A percentile compares a stretch with the other conserved stretches of the same genome.
These are phyloP conservation scores for Candida koratica DNA, from an alignment of 805 yeast species.

Conservation along the genomic window DNA sequence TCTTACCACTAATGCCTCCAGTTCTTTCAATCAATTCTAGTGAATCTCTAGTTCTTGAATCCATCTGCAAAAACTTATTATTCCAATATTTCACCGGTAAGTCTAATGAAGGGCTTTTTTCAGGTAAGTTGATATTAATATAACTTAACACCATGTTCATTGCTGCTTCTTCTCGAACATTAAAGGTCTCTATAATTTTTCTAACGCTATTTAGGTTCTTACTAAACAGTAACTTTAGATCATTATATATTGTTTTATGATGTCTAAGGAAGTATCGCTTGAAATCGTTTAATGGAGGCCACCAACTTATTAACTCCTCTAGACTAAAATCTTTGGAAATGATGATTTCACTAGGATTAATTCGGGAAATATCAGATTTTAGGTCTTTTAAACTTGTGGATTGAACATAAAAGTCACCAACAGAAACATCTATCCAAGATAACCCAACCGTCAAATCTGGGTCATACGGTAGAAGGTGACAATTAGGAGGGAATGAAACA, in stretches of 20 bases:
- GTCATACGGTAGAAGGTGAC: slow-evolving; percentile 34
- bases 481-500: slow-evolving; percentile 54
- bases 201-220: slow-evolving; percentile 34
- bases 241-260: slow-evolving; percentile 33
- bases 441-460: slow-evolving; percentile 56
- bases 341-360: slow-evolving; percentile 77
- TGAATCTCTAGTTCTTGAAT: slow-evolving; percentile 72
- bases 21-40: slow-evolving; percentile 63
- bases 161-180: slow-evolving; percentile 54
- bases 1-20: slow-evolving; percentile 34
- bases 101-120: slow-evolving; percentile 55
- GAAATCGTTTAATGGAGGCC: slow-evolving; percentile 54
- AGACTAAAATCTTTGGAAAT: slow-evolving; percentile 45
- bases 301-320: slow-evolving; percentile 44
- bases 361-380: slow-evolving; percentile 68
- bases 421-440: slow-evolving; percentile 85
- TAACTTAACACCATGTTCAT: slow-evolving; percentile 59
- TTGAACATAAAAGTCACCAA: slow-evolving; percentile 75
- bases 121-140: slow-evolving; percentile 70
- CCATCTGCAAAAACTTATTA: slow-evolving; percentile 64
- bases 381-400: slow-evolving; percentile 56
- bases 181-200: slow-evolving; percentile 28
- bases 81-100: slow-evolving; percentile 59
- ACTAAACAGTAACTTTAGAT: slow-evolving; percentile 30
- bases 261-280: slow-evolving; percentile 58